Base-by-base conservation (phyloP, 2,329 filamentous ascomycete genomes). In the Macrophomina phaseolina region DNA sequence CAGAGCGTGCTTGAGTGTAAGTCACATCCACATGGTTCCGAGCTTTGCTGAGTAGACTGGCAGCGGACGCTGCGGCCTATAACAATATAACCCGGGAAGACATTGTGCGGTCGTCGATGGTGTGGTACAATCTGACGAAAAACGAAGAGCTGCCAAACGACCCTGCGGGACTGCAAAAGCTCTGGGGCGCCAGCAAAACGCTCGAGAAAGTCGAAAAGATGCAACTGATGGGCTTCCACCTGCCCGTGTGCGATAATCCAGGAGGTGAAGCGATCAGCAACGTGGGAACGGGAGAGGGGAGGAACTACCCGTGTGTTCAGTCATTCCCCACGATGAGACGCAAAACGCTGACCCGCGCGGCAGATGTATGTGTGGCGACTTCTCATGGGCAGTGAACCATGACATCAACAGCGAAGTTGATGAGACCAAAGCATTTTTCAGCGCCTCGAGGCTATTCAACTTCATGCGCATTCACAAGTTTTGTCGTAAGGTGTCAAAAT, bases 301-400 rank as follows among this genome's bases (percentile, higher is more conserved):
- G 65, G 16, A 71, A 72, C 53, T 72, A 66, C 30, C 68, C 71
- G 12, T 55, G n/a, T 16, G 32, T 38, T 6, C 1, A 14, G 9
- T 5, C 16, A 2, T 45, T 45, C 11, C 16, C 16, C 11, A 9
- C 11, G 42, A 45, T 45, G 1, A 14, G 7, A 14, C 5, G 11
- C 42, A 45, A 14, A 45, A n/a, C 3, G 5, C 42, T 45, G 16
- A 45, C 16, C 5, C 2, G 5, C 16, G 16, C 5, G 11, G 16
- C 42, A 45, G 42, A 3, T 73, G 71, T 63, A 68, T 70, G 68
- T 70, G 69, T 45, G 69, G 72, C n/a, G 58, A 70, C 8, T 67
- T 72, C 34, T n/a, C 28, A 3, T 70, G 69, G 69, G 48, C 23
- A 3, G 23, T 23, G 23, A 23, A 23, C 23, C 23, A 23, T 23